phyloP scores from a whole-genome alignment of 495 filamentous ascomycete genomes.

The Penicillium cinerascens region DNA sequence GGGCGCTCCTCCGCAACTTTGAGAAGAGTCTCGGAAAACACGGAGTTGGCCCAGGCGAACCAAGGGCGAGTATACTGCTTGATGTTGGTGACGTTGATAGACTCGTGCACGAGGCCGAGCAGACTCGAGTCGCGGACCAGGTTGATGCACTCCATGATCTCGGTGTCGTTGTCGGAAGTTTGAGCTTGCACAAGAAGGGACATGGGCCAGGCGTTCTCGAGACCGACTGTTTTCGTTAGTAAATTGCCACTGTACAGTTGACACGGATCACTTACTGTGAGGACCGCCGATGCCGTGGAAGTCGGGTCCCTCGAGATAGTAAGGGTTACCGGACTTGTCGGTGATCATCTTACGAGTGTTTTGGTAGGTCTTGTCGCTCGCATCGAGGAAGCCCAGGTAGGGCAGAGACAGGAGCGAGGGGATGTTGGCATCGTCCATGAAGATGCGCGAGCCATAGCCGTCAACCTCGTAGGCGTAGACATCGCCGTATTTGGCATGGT shows the following conservation, averaged over 20 bases:
- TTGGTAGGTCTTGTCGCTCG: constrained; percentile 66
- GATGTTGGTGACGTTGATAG: constrained; percentile 74
- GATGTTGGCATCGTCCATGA: constrained; percentile 98
- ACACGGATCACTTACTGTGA: constrained; percentile 39
- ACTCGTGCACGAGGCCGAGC: constrained; percentile 87
- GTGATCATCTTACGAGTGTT: constrained; percentile 94
- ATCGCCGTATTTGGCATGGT: constrained; percentile 73
- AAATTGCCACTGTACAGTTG: background rate
- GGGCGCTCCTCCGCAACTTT: constrained; percentile 85
- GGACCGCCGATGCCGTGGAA: constrained; percentile 89
- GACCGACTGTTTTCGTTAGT: constrained; percentile 51
- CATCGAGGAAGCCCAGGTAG: constrained; percentile 74
- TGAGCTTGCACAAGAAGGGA: constrained; percentile 84
- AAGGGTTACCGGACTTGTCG: constrained; percentile 75
- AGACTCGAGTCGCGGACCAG: constrained; percentile 68
- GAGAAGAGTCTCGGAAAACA: constrained; percentile 91
- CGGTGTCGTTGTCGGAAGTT: constrained; percentile 81
- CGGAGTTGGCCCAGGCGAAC: constrained; percentile 98
- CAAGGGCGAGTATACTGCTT: constrained; percentile 80
- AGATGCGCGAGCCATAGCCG: constrained; percentile 82
- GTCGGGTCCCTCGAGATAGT: constrained; percentile 73
- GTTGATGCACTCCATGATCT: constrained; percentile 70
- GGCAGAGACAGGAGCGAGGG: constrained; percentile 87
- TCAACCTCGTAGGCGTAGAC: constrained; percentile 98
- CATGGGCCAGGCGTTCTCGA: constrained; percentile 96